Conservation (phyloP, 2,329 filamentous ascomycete genomes). For the Hymenotorrendiella dingleyae region DNA sequence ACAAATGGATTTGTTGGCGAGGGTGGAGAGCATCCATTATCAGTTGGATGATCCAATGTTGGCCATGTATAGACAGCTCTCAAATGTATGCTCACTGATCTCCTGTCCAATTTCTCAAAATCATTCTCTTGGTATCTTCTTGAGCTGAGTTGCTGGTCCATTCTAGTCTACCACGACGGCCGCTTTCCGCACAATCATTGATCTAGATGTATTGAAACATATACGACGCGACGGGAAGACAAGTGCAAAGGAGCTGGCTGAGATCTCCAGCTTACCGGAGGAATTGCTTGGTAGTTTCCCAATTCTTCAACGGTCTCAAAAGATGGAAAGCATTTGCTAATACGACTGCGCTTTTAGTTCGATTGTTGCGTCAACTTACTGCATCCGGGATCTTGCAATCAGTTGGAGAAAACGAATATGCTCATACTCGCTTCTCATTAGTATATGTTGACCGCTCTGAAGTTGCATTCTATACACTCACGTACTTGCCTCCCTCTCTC, state of each 20-base stretch:
- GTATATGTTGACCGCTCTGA: constrained; percentile 25
- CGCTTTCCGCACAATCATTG: constrained; percentile 21
- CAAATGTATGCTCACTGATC: constrained; percentile 17
- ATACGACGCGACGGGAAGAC: constrained; percentile 26
- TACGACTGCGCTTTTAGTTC: too few relatives aligned
- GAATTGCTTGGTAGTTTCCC: constrained; percentile 21
- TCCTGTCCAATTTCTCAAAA: too few relatives aligned
- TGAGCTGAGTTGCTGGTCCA: too few relatives aligned
- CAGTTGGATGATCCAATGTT: constrained; percentile 24
- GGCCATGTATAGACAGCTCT: constrained; percentile 26
- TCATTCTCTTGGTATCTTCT: too few relatives aligned
- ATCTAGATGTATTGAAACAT: constrained; percentile 22
- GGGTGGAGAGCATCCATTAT: constrained; percentile 17
- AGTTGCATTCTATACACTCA: constrained; percentile 27
- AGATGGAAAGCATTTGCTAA: too few relatives aligned
- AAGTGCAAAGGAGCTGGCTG: constrained; percentile 20
- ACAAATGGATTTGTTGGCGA: constrained; percentile 10
- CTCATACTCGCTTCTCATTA: constrained; percentile 27
- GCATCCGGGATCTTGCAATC: constrained; percentile 27
- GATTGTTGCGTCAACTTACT: constrained; percentile 28
- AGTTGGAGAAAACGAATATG: constrained; percentile 24
- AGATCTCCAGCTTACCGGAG: constrained; percentile 17
- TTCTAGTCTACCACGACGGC: constrained; percentile 16
- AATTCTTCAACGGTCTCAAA: too few relatives aligned
- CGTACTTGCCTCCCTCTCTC: too few relatives aligned